Evolutionary conservation across 2,329 filamentous ascomycete genomes (phyloP), one percentile per base, ranked within the genome.

Genomic region (Fusarium kyushuense): DNA sequence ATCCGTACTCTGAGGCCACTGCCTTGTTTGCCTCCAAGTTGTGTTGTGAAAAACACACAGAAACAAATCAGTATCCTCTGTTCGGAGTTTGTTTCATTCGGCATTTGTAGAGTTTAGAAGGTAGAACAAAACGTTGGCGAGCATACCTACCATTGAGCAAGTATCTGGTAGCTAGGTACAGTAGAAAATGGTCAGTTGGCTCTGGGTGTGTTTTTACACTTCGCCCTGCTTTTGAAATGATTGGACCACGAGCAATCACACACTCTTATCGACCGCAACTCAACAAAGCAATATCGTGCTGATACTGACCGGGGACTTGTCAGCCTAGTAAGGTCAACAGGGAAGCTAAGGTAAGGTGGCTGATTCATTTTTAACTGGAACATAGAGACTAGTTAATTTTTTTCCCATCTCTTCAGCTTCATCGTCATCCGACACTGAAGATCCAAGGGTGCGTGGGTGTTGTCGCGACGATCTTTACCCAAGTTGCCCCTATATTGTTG

Each of bases 141-240:
- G 16, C 25, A 36, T 36, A 35, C 19, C 32, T 36, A 30, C 19
- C 32, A 38, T 19, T 27, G 36, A 45, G n/a, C 19, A 59, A 25
- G 9, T 27, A 32, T 54, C 23, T 29, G 32, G 25, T 53, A 17
- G 61, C 35, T 16, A 17, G 61, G 30, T 16, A 52, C 40, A 29
- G 27, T 30, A 30, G 21, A 33, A 58, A 19, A 33, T 23, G 14
- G 17, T 23, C 19, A 41, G 38, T 43, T 27, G 29, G 36, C 30
- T 43, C 30, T 36, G 17, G 21, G 33, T 41, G 19, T 33, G 48
- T 33, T 61, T 35, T 27, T 45, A 40, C 40, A 21, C 11, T 27
- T 25, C 63, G 63, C 63, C 63, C 61, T 35, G 47, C 30, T 55
- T 55, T 57, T 16, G n/a, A 11, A 64, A 55, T 55, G 63, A 65